phyloP scores from a whole-genome alignment of 208 protist genomes.

The Leishmania mexicana region DNA sequence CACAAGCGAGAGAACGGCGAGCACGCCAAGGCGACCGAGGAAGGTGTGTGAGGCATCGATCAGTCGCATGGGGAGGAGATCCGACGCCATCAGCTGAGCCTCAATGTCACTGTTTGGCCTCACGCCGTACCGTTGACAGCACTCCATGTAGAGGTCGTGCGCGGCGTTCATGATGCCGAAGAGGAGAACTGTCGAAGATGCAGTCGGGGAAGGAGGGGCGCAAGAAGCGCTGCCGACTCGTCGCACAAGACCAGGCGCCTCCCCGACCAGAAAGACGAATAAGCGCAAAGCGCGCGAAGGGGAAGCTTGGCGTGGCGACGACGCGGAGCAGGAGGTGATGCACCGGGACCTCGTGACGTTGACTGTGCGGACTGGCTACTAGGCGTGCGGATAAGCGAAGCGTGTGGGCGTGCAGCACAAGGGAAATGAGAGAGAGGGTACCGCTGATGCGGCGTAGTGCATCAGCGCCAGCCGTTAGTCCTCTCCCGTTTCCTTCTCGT shows the following conservation, averaged over 20 bases:
- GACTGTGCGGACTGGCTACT: background rate
- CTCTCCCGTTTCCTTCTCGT: background rate
- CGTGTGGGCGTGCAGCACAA: background rate
- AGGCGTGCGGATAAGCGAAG: background rate
- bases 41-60: constrained; percentile 83
- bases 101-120: constrained; percentile 74
- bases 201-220: background rate
- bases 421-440: constrained; percentile 5
- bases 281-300: background rate
- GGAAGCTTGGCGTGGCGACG: background rate
- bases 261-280: background rate
- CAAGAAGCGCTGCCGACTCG: background rate
- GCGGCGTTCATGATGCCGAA: constrained; percentile 14
- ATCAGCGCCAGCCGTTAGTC: background rate
- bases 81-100: constrained; percentile 51
- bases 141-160: constrained; percentile 64
- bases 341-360: background rate
- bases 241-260: background rate
- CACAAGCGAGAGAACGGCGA: constrained; percentile 73
- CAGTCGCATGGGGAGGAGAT: constrained; percentile 46
- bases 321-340: background rate
- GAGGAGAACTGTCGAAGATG: background rate
- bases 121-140: constrained; percentile 58
- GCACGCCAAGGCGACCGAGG: constrained; percentile 69
- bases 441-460: background rate